These are phyloP conservation scores for sorghum (Sorghum bicolor) DNA, from an alignment of 176 grass and related monocot species.

Conservation along the genomic window Sorghum_bicolor_NCBIv3 NC_012872.2:56559501-56560000, in stretches of 20 bases:
- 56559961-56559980: conserved; percentile 19
- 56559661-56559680: neutral
- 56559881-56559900: conserved; percentile 21
- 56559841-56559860: neutral
- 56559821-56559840: neutral
- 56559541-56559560: neutral
- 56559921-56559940: conserved; percentile 41
- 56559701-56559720: neutral
- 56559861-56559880: conserved; percentile 28
- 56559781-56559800: neutral
- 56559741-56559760: neutral
- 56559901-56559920: conserved; percentile 39
- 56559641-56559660: neutral
- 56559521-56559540: neutral
- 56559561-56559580: neutral
- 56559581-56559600: neutral
- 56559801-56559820: neutral
- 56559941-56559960: conserved; percentile 31
- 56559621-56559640: neutral
- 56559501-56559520: neutral
- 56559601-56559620: neutral
- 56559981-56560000: conserved; percentile 48
- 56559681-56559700: neutral
- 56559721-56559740: neutral
- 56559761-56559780: neutral